Evolutionary conservation across 2,329 filamentous ascomycete species (phyloP), one percentile per base, ranked within the genome.

Genomic region (Fusarium nematophilum): DNA sequence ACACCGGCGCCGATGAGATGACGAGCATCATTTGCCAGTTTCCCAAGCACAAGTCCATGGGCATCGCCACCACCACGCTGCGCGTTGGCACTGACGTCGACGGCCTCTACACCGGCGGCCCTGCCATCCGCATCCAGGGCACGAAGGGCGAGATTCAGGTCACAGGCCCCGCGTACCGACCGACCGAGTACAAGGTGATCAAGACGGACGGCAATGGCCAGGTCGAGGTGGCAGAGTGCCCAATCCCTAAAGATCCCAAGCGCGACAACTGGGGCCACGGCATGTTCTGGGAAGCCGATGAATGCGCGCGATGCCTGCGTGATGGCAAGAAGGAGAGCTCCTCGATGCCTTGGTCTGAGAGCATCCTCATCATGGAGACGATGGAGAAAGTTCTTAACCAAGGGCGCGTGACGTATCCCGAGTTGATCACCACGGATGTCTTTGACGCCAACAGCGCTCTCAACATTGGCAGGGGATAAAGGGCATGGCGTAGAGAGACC

Each of bases 271-370:
- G 78, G 77, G 92, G 91, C 9, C 89, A 92, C 62, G 92, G 92
- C 43, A 95, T 96, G 91, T 95, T 92, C 78, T 94, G 89, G 89
- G 90, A 93, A 74, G 91, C 91, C 1, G 91, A 93, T 72, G 91
- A 92, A 79, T 89, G 86, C 62, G 91, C 89, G 23, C 82, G 88
- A 38, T 91, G 90, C 64, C 71, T 96, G 53, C 81, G 89, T 36
- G 92, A 95, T 72, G 91, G 92, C 17, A 87, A 86, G 76, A 84
- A 88, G 69, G 89, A 96, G 80, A 92, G 91, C 72, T 82, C 84
- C 40, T 83, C 83, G 10, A 78, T 95, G 75, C 86, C 88, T 15
- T 85, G 86, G 80, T 82, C 86, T 38, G 93, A 97, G 82, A 94
- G 90, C 70, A 81, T 96, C 49, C 83, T 88, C 42, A 92, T 97